A percentile compares a stretch with the other conserved stretches of the same genome.
Conservation (phyloP, 2,329 filamentous ascomycete species). For the Aspergillus udagawae region DNA sequence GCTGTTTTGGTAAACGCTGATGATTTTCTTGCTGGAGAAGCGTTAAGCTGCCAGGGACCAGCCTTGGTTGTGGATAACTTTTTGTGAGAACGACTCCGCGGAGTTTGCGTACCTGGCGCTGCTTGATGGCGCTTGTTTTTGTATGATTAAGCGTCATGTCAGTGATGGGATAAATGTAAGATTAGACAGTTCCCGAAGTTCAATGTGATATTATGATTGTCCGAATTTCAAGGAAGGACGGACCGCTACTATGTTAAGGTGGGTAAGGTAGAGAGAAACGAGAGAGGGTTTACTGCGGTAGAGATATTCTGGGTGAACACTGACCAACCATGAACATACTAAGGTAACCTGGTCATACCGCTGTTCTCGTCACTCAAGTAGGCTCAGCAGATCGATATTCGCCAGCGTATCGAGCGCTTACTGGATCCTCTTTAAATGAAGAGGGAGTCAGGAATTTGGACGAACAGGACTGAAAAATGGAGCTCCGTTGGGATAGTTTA, state of each 20-base stretch:
- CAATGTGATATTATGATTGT: background rate
- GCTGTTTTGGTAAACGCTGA: slow-evolving; percentile 16
- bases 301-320: too few relatives aligned
- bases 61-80: slow-evolving; percentile 24
- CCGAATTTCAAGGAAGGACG: background rate
- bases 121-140: background rate
- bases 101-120: background rate
- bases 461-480: slow-evolving; percentile 1
- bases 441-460: background rate
- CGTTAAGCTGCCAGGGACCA: slow-evolving; percentile 23
- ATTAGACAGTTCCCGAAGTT: background rate
- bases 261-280: too few relatives aligned
- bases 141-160: background rate
- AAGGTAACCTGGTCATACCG: too few relatives aligned
- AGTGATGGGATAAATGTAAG: background rate
- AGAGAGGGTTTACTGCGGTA: too few relatives aligned
- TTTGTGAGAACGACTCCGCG: slow-evolving; percentile 11
- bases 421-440: background rate
- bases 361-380: too few relatives aligned
- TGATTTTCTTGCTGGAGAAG: slow-evolving; percentile 18
- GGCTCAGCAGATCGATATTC: too few relatives aligned
- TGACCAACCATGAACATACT: too few relatives aligned
- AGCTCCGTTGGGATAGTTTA: slow-evolving; percentile 16
- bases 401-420: background rate
- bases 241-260: too few relatives aligned